A percentile compares a stretch with the other conserved stretches of the same genome.
Evolutionary conservation across 2,329 filamentous ascomycete species (phyloP).

Genomic region (Neoascochyta sp.): DNA sequence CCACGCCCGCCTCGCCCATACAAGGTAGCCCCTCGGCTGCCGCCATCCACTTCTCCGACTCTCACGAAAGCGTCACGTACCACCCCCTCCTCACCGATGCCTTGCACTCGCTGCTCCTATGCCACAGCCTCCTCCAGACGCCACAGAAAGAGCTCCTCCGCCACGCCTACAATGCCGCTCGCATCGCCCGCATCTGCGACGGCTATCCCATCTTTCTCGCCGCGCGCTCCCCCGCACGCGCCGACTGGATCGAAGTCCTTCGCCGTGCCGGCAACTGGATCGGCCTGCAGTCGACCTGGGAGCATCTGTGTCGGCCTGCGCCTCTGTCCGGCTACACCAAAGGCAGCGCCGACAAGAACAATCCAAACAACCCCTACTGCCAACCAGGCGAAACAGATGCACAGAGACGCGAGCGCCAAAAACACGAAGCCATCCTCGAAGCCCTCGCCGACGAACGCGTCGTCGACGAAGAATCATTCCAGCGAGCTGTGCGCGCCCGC

Average conservation of each 20-base stretch:
- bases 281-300: conserved; percentile 62
- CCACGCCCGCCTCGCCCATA: conserved; percentile 25
- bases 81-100: conserved; percentile 77
- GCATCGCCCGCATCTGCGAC: conserved; percentile 68
- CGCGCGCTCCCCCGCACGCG: conserved; percentile 65
- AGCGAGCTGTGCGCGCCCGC: conserved; percentile 59
- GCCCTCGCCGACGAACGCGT: conserved; percentile 65
- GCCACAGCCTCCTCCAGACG: conserved; percentile 76
- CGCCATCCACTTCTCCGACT: conserved; percentile 41
- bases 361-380: conserved; percentile 4
- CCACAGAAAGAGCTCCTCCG: conserved; percentile 72
- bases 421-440: conserved; percentile 64
- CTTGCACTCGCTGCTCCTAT: conserved; percentile 72
- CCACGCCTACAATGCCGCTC: conserved; percentile 77
- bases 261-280: conserved; percentile 67
- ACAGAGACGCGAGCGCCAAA: conserved; percentile 57
- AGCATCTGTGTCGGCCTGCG: conserved; percentile 59
- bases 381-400: conserved; percentile 44
- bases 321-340: conserved; percentile 37
- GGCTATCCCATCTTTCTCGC: conserved; percentile 78
- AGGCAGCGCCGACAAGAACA: neutral
- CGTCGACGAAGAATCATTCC: conserved; percentile 63
- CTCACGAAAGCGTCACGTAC: conserved; percentile 68
- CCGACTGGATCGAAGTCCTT: conserved; percentile 77
- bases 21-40: conserved; percentile 30